A percentile compares a stretch with the other conserved stretches of the same genome.
Evolutionary conservation across 2,329 filamentous ascomycete genomes (phyloP).

Genomic region (Cladosporium oxysporum): DNA sequence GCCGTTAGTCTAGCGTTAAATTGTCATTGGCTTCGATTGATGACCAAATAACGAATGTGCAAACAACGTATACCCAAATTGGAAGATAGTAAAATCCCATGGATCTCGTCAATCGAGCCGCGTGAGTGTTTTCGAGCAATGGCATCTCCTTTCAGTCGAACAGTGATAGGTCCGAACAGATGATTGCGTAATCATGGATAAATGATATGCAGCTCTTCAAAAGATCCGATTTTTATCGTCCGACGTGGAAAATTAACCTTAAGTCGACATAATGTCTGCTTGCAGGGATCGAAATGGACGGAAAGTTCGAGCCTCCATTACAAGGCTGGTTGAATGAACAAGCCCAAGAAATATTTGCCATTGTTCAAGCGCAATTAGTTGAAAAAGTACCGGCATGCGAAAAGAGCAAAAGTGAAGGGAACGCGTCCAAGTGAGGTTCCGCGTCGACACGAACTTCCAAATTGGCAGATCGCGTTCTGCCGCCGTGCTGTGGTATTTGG

Average conservation of each 20-base stretch:
- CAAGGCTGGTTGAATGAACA: no score
- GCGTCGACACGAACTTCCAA: neutral
- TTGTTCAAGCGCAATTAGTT: neutral
- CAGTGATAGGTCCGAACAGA: no score
- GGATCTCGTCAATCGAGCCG: neutral
- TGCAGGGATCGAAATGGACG: no score
- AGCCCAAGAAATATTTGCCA: no score
- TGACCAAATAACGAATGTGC: neutral
- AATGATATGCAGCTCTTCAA: no score
- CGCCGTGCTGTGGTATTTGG: neutral
- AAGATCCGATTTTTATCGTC: no score
- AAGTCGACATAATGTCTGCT: no score
- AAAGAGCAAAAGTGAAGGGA: neutral
- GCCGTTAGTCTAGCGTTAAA: neutral
- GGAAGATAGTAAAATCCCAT: neutral
- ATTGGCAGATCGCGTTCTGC: neutral
- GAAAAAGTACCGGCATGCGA: neutral
- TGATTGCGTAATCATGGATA: no score
- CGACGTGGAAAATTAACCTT: no score
- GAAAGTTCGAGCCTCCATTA: no score
- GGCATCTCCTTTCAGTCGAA: no score
- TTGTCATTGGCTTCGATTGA: neutral
- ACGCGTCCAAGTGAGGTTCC: conserved; percentile 6
- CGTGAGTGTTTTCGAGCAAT: neutral
- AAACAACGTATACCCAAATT: neutral